Conservation (phyloP, 768 basidiomycete species). For the Lactarius vividus region DNA sequence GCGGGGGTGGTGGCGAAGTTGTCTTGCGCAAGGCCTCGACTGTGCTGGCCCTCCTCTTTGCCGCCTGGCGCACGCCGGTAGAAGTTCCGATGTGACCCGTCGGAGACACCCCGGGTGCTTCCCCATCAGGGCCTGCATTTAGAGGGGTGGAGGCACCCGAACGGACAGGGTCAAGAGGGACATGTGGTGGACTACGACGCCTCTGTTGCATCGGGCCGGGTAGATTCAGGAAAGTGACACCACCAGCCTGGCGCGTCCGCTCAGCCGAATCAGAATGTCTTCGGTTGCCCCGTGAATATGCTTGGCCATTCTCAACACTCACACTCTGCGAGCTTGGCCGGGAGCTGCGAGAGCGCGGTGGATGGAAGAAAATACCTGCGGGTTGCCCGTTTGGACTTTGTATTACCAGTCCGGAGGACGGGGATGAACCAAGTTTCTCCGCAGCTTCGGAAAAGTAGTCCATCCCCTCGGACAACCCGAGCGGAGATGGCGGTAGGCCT, state of each 20-base stretch:
- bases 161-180: neutral
- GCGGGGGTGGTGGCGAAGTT: conserved; percentile 38
- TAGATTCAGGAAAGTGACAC: conserved; percentile 19
- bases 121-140: conserved; percentile 14
- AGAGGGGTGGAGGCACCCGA: neutral
- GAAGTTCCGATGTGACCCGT: neutral
- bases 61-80: conserved; percentile 21
- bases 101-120: conserved; percentile 1
- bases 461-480: conserved; percentile 63
- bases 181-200: neutral
- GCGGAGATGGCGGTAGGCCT: conserved; percentile 62
- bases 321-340: conserved; percentile 19
- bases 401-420: conserved; percentile 84
- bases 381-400: conserved; percentile 92
- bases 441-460: conserved; percentile 74
- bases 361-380: conserved; percentile 95
- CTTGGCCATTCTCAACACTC: conserved; percentile 8
- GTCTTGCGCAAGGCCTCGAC: conserved; percentile 34
- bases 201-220: conserved; percentile 13
- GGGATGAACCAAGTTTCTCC: conserved; percentile 68
- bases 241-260: conserved; percentile 9
- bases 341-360: conserved; percentile 37
- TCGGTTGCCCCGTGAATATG: conserved; percentile 15
- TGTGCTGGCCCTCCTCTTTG: conserved; percentile 34
- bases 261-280: conserved; percentile 22